Evolutionary conservation across 108 stramenopile genomes (phyloP).

Genomic region (Discostella stelligeroides): DNA sequence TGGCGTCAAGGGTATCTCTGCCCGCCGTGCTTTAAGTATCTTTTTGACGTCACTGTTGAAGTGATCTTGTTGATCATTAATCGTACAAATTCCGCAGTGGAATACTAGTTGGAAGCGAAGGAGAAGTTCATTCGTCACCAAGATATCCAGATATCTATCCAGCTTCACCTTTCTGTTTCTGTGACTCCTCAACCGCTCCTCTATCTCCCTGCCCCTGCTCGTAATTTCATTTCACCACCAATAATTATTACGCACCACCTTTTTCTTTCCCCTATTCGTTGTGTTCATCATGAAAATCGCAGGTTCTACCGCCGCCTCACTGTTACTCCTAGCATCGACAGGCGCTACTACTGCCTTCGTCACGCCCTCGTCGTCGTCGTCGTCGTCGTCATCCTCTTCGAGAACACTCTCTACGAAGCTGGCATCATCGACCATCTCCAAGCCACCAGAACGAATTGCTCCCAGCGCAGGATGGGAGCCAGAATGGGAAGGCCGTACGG

Average conservation of each 20-base stretch:
- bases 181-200: too few species aligned
- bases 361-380: slow-evolving; percentile 7
- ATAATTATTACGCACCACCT: too few species aligned
- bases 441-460: slow-evolving; percentile 61
- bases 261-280: too few species aligned
- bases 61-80: neutral
- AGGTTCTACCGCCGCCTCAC: neutral
- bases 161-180: too few species aligned
- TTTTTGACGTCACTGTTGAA: neutral
- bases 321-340: neutral
- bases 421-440: slow-evolving; percentile 25
- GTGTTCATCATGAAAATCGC: slow-evolving; percentile 53
- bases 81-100: too few species aligned
- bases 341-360: slow-evolving; percentile 33
- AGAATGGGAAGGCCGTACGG: slow-evolving; percentile 77
- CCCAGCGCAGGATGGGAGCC: slow-evolving; percentile 78
- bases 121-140: too few species aligned
- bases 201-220: too few species aligned
- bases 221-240: too few species aligned
- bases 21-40: slow-evolving; percentile 6
- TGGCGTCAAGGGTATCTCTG: too few species aligned
- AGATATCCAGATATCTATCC: too few species aligned
- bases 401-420: slow-evolving; percentile 9
- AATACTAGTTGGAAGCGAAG: too few species aligned
- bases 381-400: too few species aligned